Base-by-base conservation (phyloP, 768 basidiomycete genomes). In the Mycena polygramma region DNA sequence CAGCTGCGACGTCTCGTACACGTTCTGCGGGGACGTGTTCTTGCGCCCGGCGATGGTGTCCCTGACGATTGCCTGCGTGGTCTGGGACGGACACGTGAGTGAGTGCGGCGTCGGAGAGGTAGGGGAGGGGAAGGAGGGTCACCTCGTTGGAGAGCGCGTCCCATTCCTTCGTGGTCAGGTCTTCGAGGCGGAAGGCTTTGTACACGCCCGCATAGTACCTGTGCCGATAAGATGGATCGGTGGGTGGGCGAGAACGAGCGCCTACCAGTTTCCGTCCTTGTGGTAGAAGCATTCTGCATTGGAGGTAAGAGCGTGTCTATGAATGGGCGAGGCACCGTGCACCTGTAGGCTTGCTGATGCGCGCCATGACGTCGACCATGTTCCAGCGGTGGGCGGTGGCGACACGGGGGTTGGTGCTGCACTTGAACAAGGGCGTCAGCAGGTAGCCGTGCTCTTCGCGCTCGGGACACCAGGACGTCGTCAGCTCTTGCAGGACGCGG, bases 381-480 rank as follows among this genome's bases (percentile, higher is more conserved):
- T 77, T 83, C 93, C 93, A 95, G 39, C 91, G 87, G 78, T 94
- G 93, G 4, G 93, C 93, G 19, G 92, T 92, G 2, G 85, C 82
- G 45, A 92, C 90, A 43, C 91, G 90, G 20, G 92, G 92, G 75
- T 93, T 94, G 30, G 93, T 94, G 79, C 77, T 91, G 76, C 93
- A 95, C 75, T 92, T 93, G 84, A 90, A 94, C 15, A 87, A 76
- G 0, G 93, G 92, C 1, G 89, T 84, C 62, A 94, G 88, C 77
- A 90, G 89, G 75, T 92, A 94, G 4, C 93, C 93, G 65, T 94
- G 92, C 72, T 94, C 93, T 82, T 95, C 93, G 59, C 90, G 89
- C 54, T 93, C 92, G 3, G 92, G 88, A 75, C 93, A 94, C 93
- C 93, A 95, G 43, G 85, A 84, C 3, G 93, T 93, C 20, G 91